Evolutionary conservation across 495 filamentous ascomycete species (phyloP), one percentile per base, ranked within the genome.

Genomic region (Xylaria cubensis): DNA sequence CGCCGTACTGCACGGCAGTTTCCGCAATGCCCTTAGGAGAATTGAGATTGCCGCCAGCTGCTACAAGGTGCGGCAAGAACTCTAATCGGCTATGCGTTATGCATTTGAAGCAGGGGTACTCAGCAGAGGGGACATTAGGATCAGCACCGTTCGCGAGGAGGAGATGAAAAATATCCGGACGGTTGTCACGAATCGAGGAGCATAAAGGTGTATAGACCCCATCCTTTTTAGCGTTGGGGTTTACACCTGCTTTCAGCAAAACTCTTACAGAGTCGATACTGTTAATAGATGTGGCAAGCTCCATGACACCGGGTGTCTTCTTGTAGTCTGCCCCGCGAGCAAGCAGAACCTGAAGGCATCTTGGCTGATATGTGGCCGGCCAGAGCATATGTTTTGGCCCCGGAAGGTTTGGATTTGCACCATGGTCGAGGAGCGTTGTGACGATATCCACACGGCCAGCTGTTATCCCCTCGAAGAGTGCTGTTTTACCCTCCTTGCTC

Each of bases 31-130:
- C 87, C 51, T 85, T 86, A n/a, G 86, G 86, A 7, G 73, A 77
- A 72, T 83, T 77, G 3, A 86, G 80, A 55, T 89, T 82, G 6
- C 83, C 86, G 9, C 87, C 87, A 0, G 86, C 84, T 19, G 81
- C 80, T 5, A 89, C 77, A 8, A 89, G 78, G 12, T 80, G 78
- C 0, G 84, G 83, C 0, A 89, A 81, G 68, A 85, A 82, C 53
- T 87, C 83, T 19, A 82, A 73, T 19, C 86, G 82, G 65, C 83
- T 77, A 71, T 89, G 87, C 4, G 87, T 89, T 12, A 89, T 78
- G 74, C 87, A 89, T 70, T 89, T 88, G 80, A 84, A 88, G 19
- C 82, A 79, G 2, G 87, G 86, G 73, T 87, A 88, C 69, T 88
- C 86, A n/a, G 82, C 82, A 36, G 86, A 85, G 62, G 80, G 79